Conservation (phyloP, 2,329 filamentous ascomycete species). For the Pseudogymnoascus sp. region DNA sequence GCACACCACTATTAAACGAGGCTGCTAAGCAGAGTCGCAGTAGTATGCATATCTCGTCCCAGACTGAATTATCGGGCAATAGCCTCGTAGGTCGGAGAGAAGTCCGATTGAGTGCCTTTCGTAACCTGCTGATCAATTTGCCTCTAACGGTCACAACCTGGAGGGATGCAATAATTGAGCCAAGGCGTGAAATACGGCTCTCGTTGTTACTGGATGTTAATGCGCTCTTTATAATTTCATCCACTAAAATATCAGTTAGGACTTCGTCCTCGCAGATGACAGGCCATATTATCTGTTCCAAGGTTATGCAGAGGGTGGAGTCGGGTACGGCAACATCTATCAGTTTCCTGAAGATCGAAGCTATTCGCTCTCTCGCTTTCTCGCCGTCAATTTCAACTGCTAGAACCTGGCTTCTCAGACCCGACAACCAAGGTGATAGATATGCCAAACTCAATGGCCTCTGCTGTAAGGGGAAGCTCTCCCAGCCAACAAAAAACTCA, state of each 20-base stretch:
- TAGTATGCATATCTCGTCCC: slow-evolving; percentile 63
- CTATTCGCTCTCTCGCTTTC: slow-evolving; percentile 60
- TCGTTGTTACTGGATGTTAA: slow-evolving; percentile 49
- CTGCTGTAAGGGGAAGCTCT: slow-evolving; percentile 61
- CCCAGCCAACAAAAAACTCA: slow-evolving; percentile 69
- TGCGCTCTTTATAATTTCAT: slow-evolving; percentile 60
- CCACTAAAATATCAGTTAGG: slow-evolving; percentile 59
- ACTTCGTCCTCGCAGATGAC: slow-evolving; percentile 58
- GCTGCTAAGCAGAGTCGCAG: slow-evolving; percentile 60
- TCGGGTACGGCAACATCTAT: slow-evolving; percentile 60
- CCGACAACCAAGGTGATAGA: slow-evolving; percentile 63
- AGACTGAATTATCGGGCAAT: slow-evolving; percentile 61
- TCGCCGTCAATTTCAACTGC: slow-evolving; percentile 56
- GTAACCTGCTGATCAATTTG: slow-evolving; percentile 57
- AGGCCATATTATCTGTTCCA: slow-evolving; percentile 64
- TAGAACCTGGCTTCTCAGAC: slow-evolving; percentile 54
- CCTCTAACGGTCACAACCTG: slow-evolving; percentile 60
- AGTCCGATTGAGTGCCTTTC: slow-evolving; percentile 61
- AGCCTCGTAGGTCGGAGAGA: slow-evolving; percentile 60
- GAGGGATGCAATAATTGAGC: slow-evolving; percentile 57
- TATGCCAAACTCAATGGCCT: slow-evolving; percentile 61
- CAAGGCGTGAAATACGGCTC: slow-evolving; percentile 51
- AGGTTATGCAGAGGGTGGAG: slow-evolving; percentile 49
- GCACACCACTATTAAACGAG: slow-evolving; percentile 62
- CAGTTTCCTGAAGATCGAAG: slow-evolving; percentile 57